Evolutionary conservation across 805 yeast species (phyloP).

Genomic region (Saccharomycopsis sp.): DNA sequence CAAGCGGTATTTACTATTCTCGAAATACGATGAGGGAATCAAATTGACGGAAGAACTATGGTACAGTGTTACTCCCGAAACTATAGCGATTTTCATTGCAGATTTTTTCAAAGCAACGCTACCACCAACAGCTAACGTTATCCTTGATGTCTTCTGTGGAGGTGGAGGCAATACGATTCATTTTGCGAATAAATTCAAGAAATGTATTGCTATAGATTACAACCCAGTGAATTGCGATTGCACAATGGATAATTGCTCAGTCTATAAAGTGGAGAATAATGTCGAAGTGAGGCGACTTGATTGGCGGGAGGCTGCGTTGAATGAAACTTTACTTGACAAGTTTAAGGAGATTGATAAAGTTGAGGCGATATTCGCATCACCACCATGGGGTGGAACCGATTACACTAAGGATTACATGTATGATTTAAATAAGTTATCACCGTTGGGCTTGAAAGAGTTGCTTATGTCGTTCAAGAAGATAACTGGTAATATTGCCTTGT

Average conservation of each 20-base stretch:
- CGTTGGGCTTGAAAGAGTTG: conserved; percentile 41
- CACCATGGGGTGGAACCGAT: conserved; percentile 84
- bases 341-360: conserved; percentile 23
- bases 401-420: conserved; percentile 40
- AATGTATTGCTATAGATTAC: conserved; percentile 57
- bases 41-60: conserved; percentile 66
- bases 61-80: conserved; percentile 87
- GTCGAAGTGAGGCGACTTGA: conserved; percentile 44
- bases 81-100: conserved; percentile 55
- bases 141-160: conserved; percentile 74
- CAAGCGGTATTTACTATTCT: conserved; percentile 53
- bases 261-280: conserved; percentile 52
- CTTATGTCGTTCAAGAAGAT: conserved; percentile 37
- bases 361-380: conserved; percentile 64
- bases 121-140: conserved; percentile 40
- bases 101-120: conserved; percentile 43
- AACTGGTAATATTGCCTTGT: conserved; percentile 45
- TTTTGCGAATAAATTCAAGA: conserved; percentile 51
- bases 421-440: conserved; percentile 42
- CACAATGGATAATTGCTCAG: conserved; percentile 54
- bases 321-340: background rate
- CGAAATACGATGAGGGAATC: conserved; percentile 60
- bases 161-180: conserved; percentile 86
- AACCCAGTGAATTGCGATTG: conserved; percentile 57
- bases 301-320: conserved; percentile 29